Percentiles rank a stretch among this genome's conserved stretches.
phyloP scores from a whole-genome alignment of 1,284 basidiomycete genomes.

The Trichosporon ovoides region DNA sequence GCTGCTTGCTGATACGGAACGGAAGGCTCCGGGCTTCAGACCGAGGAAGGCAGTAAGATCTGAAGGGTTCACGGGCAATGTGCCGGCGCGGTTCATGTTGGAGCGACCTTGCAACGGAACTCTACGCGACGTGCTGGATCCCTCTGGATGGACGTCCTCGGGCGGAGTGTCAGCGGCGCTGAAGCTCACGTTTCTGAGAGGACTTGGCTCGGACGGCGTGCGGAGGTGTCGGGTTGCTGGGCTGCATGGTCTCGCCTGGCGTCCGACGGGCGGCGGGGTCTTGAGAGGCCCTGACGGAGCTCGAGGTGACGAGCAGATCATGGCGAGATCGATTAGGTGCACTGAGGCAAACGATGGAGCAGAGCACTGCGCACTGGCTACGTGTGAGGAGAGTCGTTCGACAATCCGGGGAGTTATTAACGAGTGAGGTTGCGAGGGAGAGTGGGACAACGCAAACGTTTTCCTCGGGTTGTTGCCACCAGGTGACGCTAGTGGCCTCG shows the following conservation, averaged over 20 bases:
- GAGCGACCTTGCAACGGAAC: not conserved
- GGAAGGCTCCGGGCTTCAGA: not conserved
- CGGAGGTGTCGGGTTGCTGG: not conserved
- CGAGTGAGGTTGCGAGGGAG: not conserved
- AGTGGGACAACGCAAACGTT: no score
- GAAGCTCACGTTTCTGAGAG: not conserved
- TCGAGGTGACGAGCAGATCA: not conserved
- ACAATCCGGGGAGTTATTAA: not conserved
- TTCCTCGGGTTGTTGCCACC: no score
- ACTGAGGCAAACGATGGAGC: not conserved
- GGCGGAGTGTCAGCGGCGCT: not conserved
- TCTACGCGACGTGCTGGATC: not conserved
- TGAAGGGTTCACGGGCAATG: not conserved
- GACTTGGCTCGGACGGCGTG: slow-evolving; percentile 1
- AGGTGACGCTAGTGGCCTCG: not conserved
- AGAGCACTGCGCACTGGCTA: not conserved
- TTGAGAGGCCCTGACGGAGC: not conserved
- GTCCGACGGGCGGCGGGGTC: not conserved
- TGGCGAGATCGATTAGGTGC: not conserved
- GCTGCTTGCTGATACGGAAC: not conserved
- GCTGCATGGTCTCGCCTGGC: not conserved
- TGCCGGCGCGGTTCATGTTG: not conserved
- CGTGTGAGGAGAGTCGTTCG: not conserved
- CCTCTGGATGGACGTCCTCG: not conserved
- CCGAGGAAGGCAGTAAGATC: not conserved